Base-by-base conservation (phyloP, 768 basidiomycete genomes). In the Mycena belliarum region DNA sequence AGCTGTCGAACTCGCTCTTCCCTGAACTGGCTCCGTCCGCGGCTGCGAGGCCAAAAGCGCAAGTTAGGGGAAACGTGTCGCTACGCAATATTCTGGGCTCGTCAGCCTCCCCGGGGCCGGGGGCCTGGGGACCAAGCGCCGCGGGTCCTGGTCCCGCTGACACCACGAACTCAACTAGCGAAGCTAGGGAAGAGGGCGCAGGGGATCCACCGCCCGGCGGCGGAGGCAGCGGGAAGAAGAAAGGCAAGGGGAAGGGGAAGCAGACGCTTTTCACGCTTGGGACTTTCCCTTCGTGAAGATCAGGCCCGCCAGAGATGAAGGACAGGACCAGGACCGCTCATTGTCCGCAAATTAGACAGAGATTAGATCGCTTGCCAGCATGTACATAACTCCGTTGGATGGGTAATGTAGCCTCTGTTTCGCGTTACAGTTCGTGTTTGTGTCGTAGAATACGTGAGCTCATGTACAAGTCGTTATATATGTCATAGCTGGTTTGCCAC, bases 191-290 rank as follows among this genome's bases (percentile, higher is more conserved):
- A 75, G 73, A 82, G 79, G 68, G 74, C 74, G 67, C 81, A 80
- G 70, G 78, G 80, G 72, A 79, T 80, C 68, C 77, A 83, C 7
- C 29, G 29, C 29, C 29, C 29, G 29, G 29, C 29, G 71, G 82
- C 79, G 70, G 79, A 77, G 72, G 79, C 80, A 69, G 78, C 81
- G 72, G 48, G 25, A 56, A 56, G 64, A 90, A 85, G 79, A 93
- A 91, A 72, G 82, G 83, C 0, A 94, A 93, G 68, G 85, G 85
- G 1, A 92, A 93, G 71, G 84, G 85, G 69, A 93, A 93, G 73
- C 89, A 93, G 78, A 93, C 85, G 10, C 70, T 95, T 62, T 94
- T 93, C 65, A 92, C 79, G 12, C 69, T 82, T 55, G 80, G 81
- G n/a, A 70, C 79, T 6, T 78, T 81, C 71, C 77, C 80, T 15